Conservation (phyloP, 208 protist genomes). For the Acanthamoeba triangularis region DNA sequence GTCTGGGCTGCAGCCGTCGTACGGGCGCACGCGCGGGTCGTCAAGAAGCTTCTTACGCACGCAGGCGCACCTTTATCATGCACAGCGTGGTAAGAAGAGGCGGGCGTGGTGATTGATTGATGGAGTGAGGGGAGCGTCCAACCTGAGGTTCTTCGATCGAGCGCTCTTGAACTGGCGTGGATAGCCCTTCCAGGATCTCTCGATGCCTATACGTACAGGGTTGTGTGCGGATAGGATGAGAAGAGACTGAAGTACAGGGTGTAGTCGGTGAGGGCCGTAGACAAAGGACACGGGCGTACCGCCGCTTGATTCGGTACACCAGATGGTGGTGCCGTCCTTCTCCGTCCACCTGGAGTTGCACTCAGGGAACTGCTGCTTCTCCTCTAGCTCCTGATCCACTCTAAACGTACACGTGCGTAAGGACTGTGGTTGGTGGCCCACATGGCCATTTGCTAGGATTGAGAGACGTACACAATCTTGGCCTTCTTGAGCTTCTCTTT, state of each 20-base stretch:
- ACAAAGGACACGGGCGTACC: background rate
- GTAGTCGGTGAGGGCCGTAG: background rate
- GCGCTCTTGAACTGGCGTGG: constrained; percentile 60
- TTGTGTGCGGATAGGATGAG: background rate
- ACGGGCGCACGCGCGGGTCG: constrained; percentile 38
- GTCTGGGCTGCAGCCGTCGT: background rate
- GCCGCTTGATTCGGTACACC: constrained; percentile 40
- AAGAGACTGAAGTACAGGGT: too few species aligned
- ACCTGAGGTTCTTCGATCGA: background rate
- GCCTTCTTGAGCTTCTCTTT: constrained; percentile 20
- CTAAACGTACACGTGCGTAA: background rate
- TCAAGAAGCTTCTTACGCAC: constrained; percentile 56
- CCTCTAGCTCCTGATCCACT: background rate
- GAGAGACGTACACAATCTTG: background rate
- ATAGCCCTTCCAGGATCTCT: constrained; percentile 52
- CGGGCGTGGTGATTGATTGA: background rate
- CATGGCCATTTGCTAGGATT: background rate
- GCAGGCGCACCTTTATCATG: background rate
- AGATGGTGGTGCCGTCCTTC: background rate
- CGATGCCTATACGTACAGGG: background rate
- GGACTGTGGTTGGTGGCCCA: too few species aligned
- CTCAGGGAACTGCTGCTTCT: constrained; percentile 63
- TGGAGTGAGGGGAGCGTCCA: background rate
- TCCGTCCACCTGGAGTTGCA: constrained; percentile 57
- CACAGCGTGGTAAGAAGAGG: background rate